Conservation (phyloP, 1,139 yeast genomes). For the Nakaseomyces kungkrabaensis region DNA sequence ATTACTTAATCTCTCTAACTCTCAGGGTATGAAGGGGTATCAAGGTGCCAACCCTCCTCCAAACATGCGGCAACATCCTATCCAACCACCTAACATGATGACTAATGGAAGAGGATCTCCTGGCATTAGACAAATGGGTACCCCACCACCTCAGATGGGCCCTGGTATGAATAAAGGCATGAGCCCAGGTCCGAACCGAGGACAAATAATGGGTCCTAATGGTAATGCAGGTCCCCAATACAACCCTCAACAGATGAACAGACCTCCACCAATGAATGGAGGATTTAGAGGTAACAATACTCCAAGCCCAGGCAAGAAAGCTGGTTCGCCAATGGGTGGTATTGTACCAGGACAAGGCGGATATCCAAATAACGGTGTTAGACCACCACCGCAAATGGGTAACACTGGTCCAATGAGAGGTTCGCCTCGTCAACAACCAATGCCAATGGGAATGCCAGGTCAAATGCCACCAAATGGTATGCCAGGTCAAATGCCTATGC, state of each 20-base stretch:
- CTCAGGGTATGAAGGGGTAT: neutral
- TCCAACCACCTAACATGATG: neutral
- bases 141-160: slow-evolving; percentile 3
- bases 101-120: neutral
- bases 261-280: neutral
- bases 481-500: neutral
- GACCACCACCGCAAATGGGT: neutral
- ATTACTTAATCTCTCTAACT: neutral
- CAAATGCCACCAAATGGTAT: neutral
- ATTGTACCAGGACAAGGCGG: neutral
- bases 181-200: neutral
- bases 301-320: neutral
- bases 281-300: neutral
- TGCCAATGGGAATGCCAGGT: neutral
- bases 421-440: neutral
- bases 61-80: neutral
- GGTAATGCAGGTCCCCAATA: neutral
- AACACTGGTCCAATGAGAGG: neutral
- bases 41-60: neutral
- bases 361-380: neutral
- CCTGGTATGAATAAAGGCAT: slow-evolving; percentile 1
- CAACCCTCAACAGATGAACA: neutral
- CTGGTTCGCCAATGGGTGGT: neutral
- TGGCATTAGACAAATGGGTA: neutral
- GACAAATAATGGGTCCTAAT: neutral